These are phyloP conservation scores for Penicillium psychrofluorescens DNA, from an alignment of 495 filamentous ascomycete genomes.

Conservation along the genomic window DNA sequence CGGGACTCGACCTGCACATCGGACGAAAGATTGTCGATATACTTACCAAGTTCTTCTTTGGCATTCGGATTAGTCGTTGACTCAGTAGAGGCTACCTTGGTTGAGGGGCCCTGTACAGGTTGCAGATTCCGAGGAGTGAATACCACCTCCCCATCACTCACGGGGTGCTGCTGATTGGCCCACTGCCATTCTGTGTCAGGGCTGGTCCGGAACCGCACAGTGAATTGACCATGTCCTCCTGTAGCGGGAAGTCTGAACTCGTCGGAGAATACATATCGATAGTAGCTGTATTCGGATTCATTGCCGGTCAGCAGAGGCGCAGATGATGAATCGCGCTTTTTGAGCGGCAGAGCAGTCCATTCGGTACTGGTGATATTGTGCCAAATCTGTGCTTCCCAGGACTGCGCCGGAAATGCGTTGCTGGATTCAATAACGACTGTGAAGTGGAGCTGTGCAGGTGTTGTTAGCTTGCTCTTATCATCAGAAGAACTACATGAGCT, in stretches of 20 bases:
- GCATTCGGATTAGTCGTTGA: conserved; percentile 3
- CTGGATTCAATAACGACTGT: conserved; percentile 67
- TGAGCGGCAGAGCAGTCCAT: conserved; percentile 30
- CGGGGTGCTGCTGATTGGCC: conserved; percentile 55
- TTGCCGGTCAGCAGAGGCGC: conserved; percentile 27
- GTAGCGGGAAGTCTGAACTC: conserved; percentile 24
- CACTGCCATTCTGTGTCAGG: conserved; percentile 61
- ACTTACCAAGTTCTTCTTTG: conserved; percentile 45
- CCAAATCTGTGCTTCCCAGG: conserved; percentile 74
- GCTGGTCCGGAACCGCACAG: conserved; percentile 60
- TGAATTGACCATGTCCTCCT: conserved; percentile 51
- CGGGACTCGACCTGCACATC: conserved; percentile 49
- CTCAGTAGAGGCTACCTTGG: conserved; percentile 3
- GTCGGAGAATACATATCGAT: conserved; percentile 33
- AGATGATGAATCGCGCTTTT: conserved; percentile 14
- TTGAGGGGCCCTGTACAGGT: background rate
- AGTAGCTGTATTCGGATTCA: conserved; percentile 10
- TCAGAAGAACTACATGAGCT: background rate
- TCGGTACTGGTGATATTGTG: conserved; percentile 47
- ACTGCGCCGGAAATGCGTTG: conserved; percentile 41
- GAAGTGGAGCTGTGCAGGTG: conserved; percentile 42
- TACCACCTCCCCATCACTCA: conserved; percentile 57
- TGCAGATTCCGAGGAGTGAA: conserved; percentile 8
- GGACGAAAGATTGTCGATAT: conserved; percentile 53
- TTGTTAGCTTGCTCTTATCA: background rate